Conservation (phyloP, 176 grass and related monocot genomes). For the Carex parvula region DNA sequence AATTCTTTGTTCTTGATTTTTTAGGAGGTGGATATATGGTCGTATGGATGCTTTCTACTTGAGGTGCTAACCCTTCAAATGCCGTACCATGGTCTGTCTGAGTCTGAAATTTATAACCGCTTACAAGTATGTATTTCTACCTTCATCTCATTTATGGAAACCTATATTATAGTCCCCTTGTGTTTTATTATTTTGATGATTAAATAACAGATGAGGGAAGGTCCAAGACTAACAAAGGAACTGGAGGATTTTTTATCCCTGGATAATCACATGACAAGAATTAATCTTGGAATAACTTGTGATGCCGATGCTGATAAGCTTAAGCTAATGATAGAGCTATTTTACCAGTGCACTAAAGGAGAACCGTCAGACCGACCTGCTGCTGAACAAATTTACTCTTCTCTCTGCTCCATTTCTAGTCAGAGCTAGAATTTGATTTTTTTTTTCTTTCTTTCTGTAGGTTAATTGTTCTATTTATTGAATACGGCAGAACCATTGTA, state of each 20-base stretch:
- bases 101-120: conserved; percentile 74
- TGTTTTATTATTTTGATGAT: conserved; percentile 16
- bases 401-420: conserved; percentile 38
- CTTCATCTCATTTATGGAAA: conserved; percentile 15
- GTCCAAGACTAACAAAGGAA: conserved; percentile 80
- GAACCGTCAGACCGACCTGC: conserved; percentile 53
- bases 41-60: conserved; percentile 85
- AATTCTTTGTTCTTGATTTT: conserved; percentile 11
- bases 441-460: background rate
- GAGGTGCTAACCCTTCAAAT: conserved; percentile 82
- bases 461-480: conserved; percentile 16
- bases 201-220: conserved; percentile 57
- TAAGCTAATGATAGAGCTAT: conserved; percentile 69
- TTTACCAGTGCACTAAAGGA: conserved; percentile 79
- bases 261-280: conserved; percentile 43
- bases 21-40: conserved; percentile 98
- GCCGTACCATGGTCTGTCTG: conserved; percentile 63
- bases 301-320: conserved; percentile 71
- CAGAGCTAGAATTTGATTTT: background rate
- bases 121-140: conserved; percentile 49
- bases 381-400: conserved; percentile 61
- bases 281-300: conserved; percentile 53
- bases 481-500: background rate
- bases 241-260: conserved; percentile 56
- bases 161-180: conserved; percentile 3